Base-by-base conservation (phyloP, 352 stramenopile species). In the Globisporangium sylvaticum region DNA sequence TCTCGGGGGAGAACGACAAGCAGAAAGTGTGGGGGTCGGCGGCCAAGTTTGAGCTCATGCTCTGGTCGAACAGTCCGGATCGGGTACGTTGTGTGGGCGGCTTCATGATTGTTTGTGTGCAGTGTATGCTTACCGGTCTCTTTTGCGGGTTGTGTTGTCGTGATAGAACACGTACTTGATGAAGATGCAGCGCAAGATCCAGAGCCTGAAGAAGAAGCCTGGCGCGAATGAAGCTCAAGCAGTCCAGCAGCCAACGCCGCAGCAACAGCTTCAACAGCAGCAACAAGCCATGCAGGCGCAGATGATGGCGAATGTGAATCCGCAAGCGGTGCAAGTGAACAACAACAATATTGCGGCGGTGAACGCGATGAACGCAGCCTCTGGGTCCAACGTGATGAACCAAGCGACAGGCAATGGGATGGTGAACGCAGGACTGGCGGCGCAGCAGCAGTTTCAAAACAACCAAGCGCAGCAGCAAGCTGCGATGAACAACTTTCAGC, bases 21-120 rank as follows among this genome's bases (percentile, higher is more conserved):
- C 87, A 93, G 69, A 92, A 93, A 67, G 87, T 93, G 42, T 94
- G 87, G 87, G 75, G 81, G 56, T 93, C 87, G 25, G 87, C 87
- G 2, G 84, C 87, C 66, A 94, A 94, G 77, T 94, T 94, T 66
- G 87, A 94, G 76, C 73, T 94, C 69, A 93, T 90, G 83, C 69
- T 92, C 31, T 94, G 87, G 87, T 88, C 84, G 58, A 92, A 84
- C 65, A 90, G 80, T 52, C 72, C 70, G 50, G 84, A 92, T 62
- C 77, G 79, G 58, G 84, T 92, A 73, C 57, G 76, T 75, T 18
- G 6, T 50, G 5, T 8, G 42, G 18, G 22, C 18, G 20, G 15
- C 42, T 50, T 50, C 6, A 50, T 50, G 18, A 6, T 4, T 22
- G 6, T 22, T 8, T 48, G 15, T 22, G 7, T n/a, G 42, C 4